Base-by-base conservation (phyloP, 2,329 filamentous ascomycete genomes). In the Nemania abortiva region DNA sequence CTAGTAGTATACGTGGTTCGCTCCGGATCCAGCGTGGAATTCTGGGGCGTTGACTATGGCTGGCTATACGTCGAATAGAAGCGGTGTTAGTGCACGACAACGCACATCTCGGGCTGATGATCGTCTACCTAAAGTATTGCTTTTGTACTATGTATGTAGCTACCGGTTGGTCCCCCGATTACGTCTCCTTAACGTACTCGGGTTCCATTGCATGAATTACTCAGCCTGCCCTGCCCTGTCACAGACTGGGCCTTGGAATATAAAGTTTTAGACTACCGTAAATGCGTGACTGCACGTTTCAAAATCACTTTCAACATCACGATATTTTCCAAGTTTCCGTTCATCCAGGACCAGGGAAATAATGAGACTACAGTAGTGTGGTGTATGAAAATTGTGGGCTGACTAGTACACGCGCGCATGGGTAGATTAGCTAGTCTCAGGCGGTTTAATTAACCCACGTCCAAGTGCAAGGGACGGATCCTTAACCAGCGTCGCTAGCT, bases 51-150 rank as follows among this genome's bases (percentile, higher is more conserved):
- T 39, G 42, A 10, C 24, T n/a, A 22, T 42, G 52, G 53, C 47
- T 22, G 31, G 27, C 37, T 34, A 39, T 50, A 18, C 34, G 24
- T 47, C 49, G n/a, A 47, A 15, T 47, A 18, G 11, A 47, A 18
- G 15, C 49, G 22, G 49, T 20, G 42, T 50, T 34, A 42, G 63
- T 45, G 57, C 59, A 31, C 20, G 53, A 65, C 65, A 61, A 69
- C 62, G 55, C 69, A 71, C 49, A 57, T 39, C 49, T 64, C 55
- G 66, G 63, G 66, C 63, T 69, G 58, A 66, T 69, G 58, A 66
- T 66, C 42, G 7, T 59, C 13, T 58, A 27, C 24, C 5, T 27
- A 27, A 27, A 27, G 5, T 27, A 56, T 64, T 66, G 59, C 56
- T 63, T 65, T 63, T 65, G 24, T 27, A 27, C 24, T 27, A 27